A percentile compares a stretch with the other conserved stretches of the same genome.
Conservation (phyloP, 176 grass and related monocot species). For the Urochloa ruziziensis region DNA sequence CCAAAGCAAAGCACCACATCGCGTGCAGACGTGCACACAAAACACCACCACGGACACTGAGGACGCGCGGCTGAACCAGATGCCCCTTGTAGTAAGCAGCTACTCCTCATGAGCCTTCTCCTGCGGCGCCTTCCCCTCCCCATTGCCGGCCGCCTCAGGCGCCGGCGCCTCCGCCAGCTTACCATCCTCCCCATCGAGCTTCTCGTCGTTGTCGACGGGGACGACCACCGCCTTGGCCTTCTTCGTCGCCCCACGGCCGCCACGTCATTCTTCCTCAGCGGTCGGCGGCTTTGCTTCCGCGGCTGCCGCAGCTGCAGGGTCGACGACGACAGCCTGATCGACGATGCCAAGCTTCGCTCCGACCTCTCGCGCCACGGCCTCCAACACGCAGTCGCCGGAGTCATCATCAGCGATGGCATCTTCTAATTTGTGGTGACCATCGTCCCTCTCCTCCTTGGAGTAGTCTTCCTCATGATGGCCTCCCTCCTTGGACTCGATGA, state of each 20-base stretch:
- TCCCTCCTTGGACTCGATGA: no score
- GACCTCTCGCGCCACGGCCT: background rate
- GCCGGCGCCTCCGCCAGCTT: background rate
- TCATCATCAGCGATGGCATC: background rate
- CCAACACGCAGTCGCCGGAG: background rate
- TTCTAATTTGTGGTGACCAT: background rate
- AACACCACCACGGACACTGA: no score
- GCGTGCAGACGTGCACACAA: no score
- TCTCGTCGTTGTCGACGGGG: slow-evolving; percentile 12
- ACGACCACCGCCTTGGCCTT: slow-evolving; percentile 8
- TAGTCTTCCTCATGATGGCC: no score
- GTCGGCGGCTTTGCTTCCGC: background rate
- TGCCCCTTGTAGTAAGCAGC: no score
- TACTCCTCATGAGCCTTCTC: slow-evolving; percentile 8
- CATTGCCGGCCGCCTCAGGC: background rate
- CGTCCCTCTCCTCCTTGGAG: background rate
- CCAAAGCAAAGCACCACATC: no score
- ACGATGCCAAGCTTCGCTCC: slow-evolving; percentile 11
- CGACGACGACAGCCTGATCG: background rate
- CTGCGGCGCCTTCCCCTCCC: background rate
- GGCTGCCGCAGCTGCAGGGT: background rate
- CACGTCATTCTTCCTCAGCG: slow-evolving; percentile 1
- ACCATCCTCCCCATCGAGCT: background rate
- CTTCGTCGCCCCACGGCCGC: background rate
- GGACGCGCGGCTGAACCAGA: no score